phyloP scores from a whole-genome alignment of 176 grass and related monocot genomes.

The Bothriochloa decipiens region DNA sequence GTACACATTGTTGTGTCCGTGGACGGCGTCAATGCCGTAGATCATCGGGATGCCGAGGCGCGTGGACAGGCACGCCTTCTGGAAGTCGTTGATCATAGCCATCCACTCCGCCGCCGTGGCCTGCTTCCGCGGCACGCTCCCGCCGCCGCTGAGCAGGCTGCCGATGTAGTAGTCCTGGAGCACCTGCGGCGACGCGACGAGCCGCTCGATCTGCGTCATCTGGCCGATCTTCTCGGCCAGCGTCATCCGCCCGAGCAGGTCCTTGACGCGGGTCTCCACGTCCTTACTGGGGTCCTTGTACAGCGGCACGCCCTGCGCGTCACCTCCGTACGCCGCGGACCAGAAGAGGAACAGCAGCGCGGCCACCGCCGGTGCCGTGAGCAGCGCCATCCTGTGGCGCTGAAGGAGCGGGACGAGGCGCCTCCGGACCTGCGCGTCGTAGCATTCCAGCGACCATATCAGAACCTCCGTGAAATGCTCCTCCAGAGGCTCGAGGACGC shows the following conservation, averaged over 20 bases:
- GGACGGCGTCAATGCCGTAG: slow-evolving; percentile 96
- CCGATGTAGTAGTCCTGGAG: slow-evolving; percentile 83
- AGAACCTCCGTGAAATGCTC: slow-evolving; percentile 32
- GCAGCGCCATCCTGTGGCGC: slow-evolving; percentile 68
- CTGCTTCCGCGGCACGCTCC: slow-evolving; percentile 70
- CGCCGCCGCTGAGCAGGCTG: slow-evolving; percentile 92
- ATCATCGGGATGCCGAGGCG: slow-evolving; percentile 91
- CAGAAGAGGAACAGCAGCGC: slow-evolving; percentile 60
- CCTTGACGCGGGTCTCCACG: slow-evolving; percentile 58
- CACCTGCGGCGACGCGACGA: slow-evolving; percentile 66
- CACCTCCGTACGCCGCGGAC: slow-evolving; percentile 43
- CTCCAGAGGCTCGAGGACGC: slow-evolving; percentile 41
- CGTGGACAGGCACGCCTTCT: slow-evolving; percentile 69
- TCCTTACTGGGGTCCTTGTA: slow-evolving; percentile 69
- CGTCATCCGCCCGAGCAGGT: slow-evolving; percentile 74
- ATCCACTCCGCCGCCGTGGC: slow-evolving; percentile 67
- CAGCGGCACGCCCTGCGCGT: slow-evolving; percentile 41
- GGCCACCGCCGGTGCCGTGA: slow-evolving; percentile 43
- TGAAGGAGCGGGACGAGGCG: slow-evolving; percentile 41
- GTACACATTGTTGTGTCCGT: slow-evolving; percentile 95
- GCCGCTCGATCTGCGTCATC: slow-evolving; percentile 97
- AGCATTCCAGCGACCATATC: slow-evolving; percentile 45
- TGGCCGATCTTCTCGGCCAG: slow-evolving; percentile 93
- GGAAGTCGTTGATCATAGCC: slow-evolving; percentile 71
- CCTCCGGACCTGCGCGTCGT: slow-evolving; percentile 48